Evolutionary conservation across 352 stramenopile species (phyloP).

Genomic region (Thalassiosira delicatula): DNA sequence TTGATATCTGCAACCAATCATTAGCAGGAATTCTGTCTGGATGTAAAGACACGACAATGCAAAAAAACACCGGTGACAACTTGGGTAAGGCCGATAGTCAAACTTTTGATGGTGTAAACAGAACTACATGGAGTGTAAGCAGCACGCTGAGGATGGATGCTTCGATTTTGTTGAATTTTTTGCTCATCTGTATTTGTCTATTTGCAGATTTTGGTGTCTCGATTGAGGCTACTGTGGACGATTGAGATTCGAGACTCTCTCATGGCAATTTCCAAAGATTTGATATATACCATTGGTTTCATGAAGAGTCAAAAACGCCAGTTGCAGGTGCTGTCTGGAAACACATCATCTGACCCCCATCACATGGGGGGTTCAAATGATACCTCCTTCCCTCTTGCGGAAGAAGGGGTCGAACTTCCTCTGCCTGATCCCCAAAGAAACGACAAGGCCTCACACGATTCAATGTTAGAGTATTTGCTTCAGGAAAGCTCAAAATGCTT

Average conservation of each 20-base stretch:
- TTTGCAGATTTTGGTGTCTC: conserved; percentile 52
- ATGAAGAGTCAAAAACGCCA: conserved; percentile 69
- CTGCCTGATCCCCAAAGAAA: neutral
- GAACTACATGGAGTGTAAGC: conserved; percentile 69
- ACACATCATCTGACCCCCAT: neutral
- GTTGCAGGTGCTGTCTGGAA: conserved; percentile 52
- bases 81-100: conserved; percentile 19
- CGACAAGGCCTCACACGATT: conserved; percentile 3
- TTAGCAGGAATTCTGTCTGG: conserved; percentile 52
- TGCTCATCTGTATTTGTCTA: too few species aligned
- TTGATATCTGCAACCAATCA: conserved; percentile 68
- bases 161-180: too few species aligned
- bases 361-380: neutral
- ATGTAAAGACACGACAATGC: neutral
- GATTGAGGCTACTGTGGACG: conserved; percentile 68
- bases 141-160: too few species aligned
- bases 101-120: conserved; percentile 37
- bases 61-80: neutral
- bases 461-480: conserved; percentile 61
- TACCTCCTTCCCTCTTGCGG: neutral
- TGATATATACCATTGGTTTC: conserved; percentile 66
- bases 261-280: conserved; percentile 62
- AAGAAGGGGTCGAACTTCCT: conserved; percentile 42
- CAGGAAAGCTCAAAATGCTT: conserved; percentile 40
- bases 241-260: conserved; percentile 69